A percentile compares a stretch with the other conserved stretches of the same genome.
These are phyloP conservation scores for Moringa oleifera DNA, from an alignment of 345 rosid genomes.

Conservation along the genomic window DNA sequence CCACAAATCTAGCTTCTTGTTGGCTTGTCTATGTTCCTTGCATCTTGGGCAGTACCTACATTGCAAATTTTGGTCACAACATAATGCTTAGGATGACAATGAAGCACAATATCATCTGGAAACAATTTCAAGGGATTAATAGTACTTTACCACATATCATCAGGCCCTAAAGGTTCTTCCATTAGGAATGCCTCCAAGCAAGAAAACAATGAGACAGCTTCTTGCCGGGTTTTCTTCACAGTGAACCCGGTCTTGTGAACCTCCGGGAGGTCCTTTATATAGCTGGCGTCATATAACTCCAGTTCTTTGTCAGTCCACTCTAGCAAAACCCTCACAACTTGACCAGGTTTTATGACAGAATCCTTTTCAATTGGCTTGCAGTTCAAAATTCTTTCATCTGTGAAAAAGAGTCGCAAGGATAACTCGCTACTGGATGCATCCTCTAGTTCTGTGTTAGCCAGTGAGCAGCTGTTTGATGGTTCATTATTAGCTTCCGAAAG, in stretches of 20 bases:
- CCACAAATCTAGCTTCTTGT: slow-evolving; percentile 93
- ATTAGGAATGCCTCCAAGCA: slow-evolving; percentile 91
- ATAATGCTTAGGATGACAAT: background rate
- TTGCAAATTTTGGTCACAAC: background rate
- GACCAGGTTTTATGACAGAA: slow-evolving; percentile 40
- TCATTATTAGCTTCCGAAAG: slow-evolving; percentile 38
- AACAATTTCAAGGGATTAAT: background rate
- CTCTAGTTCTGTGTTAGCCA: slow-evolving; percentile 32
- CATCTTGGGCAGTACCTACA: slow-evolving; percentile 89
- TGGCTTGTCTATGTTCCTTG: slow-evolving; percentile 86
- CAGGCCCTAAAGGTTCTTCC: slow-evolving; percentile 92
- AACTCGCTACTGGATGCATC: slow-evolving; percentile 29
- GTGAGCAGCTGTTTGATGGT: slow-evolving; percentile 30
- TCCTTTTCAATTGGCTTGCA: slow-evolving; percentile 45
- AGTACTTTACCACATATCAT: slow-evolving; percentile 79
- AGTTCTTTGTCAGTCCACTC: slow-evolving; percentile 69
- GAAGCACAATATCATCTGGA: background rate
- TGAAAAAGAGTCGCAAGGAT: slow-evolving; percentile 36
- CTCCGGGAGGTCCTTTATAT: slow-evolving; percentile 70
- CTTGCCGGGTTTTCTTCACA: slow-evolving; percentile 73
- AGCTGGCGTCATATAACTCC: slow-evolving; percentile 62
- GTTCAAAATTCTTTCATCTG: slow-evolving; percentile 30
- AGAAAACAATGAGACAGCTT: slow-evolving; percentile 80
- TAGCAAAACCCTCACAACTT: slow-evolving; percentile 40
- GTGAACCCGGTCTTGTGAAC: slow-evolving; percentile 54